These are phyloP conservation scores for Carex parvula DNA, from an alignment of 176 grass and related monocot species.

Conservation along the genomic window DNA sequence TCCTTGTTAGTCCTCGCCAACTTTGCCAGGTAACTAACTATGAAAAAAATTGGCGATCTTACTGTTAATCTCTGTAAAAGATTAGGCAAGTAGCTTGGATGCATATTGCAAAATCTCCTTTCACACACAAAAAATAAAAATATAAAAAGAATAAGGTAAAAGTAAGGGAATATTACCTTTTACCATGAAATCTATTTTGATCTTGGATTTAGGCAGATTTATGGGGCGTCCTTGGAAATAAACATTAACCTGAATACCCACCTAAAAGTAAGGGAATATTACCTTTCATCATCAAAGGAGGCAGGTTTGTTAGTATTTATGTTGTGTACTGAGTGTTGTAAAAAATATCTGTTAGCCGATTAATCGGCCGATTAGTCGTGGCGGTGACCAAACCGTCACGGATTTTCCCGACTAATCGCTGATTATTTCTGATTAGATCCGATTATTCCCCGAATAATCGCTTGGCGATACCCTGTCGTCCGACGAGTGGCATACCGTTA, in stretches of 20 bases:
- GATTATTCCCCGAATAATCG: too few species aligned
- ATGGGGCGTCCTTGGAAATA: too few species aligned
- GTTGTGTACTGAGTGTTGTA: neutral
- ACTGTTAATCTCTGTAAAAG: neutral
- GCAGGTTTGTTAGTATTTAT: neutral
- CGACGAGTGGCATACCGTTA: too few species aligned
- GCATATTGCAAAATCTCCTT: neutral
- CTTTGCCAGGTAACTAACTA: conserved; percentile 62
- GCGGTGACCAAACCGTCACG: too few species aligned
- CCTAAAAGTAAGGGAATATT: neutral
- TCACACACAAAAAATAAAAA: neutral
- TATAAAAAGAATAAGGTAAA: neutral
- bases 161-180: too few species aligned
- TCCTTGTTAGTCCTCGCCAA: conserved; percentile 86
- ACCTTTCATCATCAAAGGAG: neutral
- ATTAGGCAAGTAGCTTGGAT: neutral
- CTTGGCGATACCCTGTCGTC: too few species aligned
- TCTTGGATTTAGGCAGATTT: too few species aligned
- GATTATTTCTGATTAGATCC: too few species aligned
- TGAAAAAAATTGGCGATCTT: neutral
- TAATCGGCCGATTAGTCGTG: too few species aligned
- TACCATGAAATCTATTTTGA: neutral
- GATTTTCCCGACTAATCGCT: too few species aligned
- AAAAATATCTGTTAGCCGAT: too few species aligned
- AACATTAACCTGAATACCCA: too few species aligned